phyloP scores from a whole-genome alignment of 371 early-diverging fungal species.

The Chytridium lagenaria region DNA sequence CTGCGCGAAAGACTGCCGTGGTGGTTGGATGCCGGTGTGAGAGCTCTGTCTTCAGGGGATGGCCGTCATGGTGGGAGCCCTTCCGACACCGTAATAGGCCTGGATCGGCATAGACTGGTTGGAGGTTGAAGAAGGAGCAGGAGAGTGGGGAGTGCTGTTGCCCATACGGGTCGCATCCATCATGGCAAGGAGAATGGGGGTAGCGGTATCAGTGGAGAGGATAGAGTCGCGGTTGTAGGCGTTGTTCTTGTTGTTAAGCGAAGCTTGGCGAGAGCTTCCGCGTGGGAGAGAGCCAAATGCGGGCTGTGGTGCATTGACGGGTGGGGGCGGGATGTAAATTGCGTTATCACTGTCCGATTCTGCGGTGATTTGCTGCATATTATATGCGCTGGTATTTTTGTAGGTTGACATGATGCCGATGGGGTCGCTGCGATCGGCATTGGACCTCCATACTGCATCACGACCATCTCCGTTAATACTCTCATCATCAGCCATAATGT shows the following conservation, averaged over 20 bases:
- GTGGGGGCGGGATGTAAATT: neutral
- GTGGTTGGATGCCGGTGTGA: neutral
- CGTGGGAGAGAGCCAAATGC: neutral
- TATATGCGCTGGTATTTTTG: neutral
- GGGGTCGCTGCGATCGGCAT: constrained; percentile 2
- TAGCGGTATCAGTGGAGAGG: neutral
- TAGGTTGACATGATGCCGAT: neutral
- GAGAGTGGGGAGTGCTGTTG: neutral
- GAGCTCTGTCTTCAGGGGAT: neutral
- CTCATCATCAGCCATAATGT: neutral
- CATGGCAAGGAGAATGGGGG: neutral
- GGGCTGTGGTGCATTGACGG: neutral
- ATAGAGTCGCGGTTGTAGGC: neutral
- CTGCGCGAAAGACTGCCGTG: neutral
- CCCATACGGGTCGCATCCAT: neutral
- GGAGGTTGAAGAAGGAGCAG: neutral
- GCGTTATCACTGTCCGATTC: neutral
- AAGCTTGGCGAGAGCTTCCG: neutral
- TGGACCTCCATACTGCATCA: neutral
- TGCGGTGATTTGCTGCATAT: neutral
- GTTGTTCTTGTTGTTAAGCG: neutral
- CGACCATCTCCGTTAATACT: neutral
- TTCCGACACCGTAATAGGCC: neutral
- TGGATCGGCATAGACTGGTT: neutral
- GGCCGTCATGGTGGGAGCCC: neutral